Evolutionary conservation across 2,329 filamentous ascomycete genomes (phyloP).

Genomic region (Lasiodiplodia citricola): DNA sequence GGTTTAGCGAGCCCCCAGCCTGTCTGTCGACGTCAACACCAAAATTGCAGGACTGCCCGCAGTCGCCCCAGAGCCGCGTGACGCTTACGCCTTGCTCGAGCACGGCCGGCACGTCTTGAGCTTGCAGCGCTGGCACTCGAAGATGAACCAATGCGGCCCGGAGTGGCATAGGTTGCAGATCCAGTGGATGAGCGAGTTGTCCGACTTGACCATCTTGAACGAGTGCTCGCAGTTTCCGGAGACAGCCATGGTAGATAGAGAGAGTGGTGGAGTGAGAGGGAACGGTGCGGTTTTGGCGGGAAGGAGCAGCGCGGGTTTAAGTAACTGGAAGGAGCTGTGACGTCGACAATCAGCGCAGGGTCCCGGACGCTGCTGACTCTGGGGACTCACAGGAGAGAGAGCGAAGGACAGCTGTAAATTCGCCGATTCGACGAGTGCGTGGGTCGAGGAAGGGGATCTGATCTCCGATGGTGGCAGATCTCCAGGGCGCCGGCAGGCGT

Average conservation of each 20-base stretch:
- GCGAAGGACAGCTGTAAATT: neutral
- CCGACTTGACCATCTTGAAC: conserved; percentile 41
- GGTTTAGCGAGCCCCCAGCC: conserved; percentile 5
- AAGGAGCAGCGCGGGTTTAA: neutral
- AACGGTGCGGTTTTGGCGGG: neutral
- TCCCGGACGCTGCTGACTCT: neutral
- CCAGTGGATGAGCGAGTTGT: too few relatives aligned
- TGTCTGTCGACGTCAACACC: conserved; percentile 25
- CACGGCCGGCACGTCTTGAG: too few relatives aligned
- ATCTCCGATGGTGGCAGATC: conserved; percentile 24
- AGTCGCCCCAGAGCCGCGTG: neutral
- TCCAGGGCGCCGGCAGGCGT: conserved; percentile 19
- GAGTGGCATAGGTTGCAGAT: too few relatives aligned
- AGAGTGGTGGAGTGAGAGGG: conserved; percentile 7
- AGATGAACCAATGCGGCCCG: too few relatives aligned
- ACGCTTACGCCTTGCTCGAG: conserved; percentile 45
- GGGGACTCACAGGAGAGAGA: neutral
- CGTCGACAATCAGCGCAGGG: conserved; percentile 9
- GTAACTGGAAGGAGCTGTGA: conserved; percentile 6
- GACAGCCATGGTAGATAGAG: conserved; percentile 49
- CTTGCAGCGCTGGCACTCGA: too few relatives aligned
- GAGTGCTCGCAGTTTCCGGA: conserved; percentile 54
- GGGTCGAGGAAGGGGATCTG: conserved; percentile 13
- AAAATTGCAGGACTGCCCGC: conserved; percentile 22
- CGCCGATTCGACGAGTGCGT: conserved; percentile 18